These are phyloP conservation scores for Solanum chacoense DNA, from an alignment of 305 asterid species.

Conservation along the genomic window DNA sequence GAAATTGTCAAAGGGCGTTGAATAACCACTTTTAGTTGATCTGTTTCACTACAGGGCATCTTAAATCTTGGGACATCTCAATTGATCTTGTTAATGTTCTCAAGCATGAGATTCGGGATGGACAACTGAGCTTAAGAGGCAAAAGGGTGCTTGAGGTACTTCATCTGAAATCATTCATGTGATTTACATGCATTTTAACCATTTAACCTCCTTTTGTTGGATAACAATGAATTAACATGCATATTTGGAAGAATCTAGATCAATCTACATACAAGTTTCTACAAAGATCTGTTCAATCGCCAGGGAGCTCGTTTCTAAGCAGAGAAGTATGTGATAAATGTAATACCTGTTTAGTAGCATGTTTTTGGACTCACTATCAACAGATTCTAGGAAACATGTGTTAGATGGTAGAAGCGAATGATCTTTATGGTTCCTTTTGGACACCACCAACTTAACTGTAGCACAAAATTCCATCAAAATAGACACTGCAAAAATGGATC, in stretches of 20 bases:
- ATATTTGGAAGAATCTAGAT: background rate
- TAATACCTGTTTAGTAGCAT: background rate
- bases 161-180: background rate
- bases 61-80: constrained; percentile 25
- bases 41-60: constrained; percentile 12
- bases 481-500: background rate
- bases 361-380: background rate
- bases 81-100: constrained; percentile 30
- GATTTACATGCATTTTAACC: background rate
- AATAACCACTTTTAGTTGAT: background rate
- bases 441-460: background rate
- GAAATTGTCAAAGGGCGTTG: background rate
- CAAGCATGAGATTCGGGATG: constrained; percentile 32
- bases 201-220: background rate
- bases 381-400: background rate
- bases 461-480: background rate
- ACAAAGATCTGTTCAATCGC: background rate
- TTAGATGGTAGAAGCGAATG: background rate
- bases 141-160: constrained; percentile 29
- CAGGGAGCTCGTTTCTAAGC: background rate
- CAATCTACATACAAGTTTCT: background rate
- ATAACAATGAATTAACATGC: background rate
- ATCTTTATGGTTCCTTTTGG: background rate
- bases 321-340: background rate
- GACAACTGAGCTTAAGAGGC: constrained; percentile 27